Base-by-base conservation (phyloP, 352 stramenopile species). In the Phytophthora fragariae region DNA sequence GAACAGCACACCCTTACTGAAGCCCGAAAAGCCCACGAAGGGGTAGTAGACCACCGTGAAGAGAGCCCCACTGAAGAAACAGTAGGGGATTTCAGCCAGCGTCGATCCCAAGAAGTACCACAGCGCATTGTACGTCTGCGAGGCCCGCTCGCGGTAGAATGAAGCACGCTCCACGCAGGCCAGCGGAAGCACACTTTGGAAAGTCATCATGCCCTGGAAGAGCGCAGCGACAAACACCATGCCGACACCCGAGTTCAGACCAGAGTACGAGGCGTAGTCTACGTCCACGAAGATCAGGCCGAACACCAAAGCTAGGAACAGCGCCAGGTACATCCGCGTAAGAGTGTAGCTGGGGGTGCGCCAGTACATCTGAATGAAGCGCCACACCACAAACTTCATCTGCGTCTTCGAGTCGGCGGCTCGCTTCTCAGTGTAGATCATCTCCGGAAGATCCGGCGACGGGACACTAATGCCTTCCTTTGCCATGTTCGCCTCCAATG, bases 61-160 rank as follows among this genome's bases (percentile, higher is more conserved):
- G 31, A 90, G 52, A 10, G 83, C 65, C 11, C 61, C 69, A 1
- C 60, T 71, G 17, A 77, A 39, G 59, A 90, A 77, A 14, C 83
- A 76, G 69, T 88, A 90, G 21, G 84, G 84, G 19, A 91, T 80
- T 78, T 99, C 94, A 33, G 75, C 52, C 12, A 82, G 29, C 24
- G 64, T 75, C 35, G 57, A 68, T 9, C 88, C 80, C 11, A 95
- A 24, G 31, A 77, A 80, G 65, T 97, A 91, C 54, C 85, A 81
- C 19, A 77, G 66, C 21, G 84, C 66, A 53, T 85, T 79, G 67
- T 98, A 98, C 68, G 95, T 97, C 59, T 89, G 67, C 4, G 88
- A 81, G 27, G 86, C 83, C n/a, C 93, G 89, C 68, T 98, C 92
- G 3, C 91, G 73, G 83, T 98, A 98, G 68, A 70, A 70, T 46